Base-by-base conservation (phyloP, 306 rosid species). In the Corylus americana region DNA sequence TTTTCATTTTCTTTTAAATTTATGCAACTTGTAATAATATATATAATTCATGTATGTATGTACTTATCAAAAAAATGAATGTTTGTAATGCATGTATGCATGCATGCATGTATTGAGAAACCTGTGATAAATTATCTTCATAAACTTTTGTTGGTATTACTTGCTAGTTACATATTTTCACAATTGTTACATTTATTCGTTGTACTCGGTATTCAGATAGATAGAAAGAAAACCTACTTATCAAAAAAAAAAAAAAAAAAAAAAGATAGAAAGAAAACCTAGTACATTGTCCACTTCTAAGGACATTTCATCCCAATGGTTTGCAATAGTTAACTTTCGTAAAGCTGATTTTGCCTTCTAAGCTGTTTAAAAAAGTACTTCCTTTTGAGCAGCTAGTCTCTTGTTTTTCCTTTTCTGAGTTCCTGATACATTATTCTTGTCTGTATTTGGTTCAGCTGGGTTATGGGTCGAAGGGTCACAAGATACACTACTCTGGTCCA, bases 401-500 rank as follows among this genome's bases (percentile, higher is more conserved):
- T 67, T 67, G 22, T 1, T 72, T 74, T 37, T 39, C 13, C 11
- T 53, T 31, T 39, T 4, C 66, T 20, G 29, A 25, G 50, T 76
- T 27, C 54, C 78, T 73, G 50, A 64, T n/a, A 12, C 68, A 57
- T 45, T n/a, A 35, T 48, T 68, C 37, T 44, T 73, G 73, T n/a
- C 14, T 67, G 12, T 42, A 67, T 67, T 67, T 83, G 61, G 35
- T 71, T 72, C 90, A 93, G 98, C 89, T 83, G 79, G 98, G 99
- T 72, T 90, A 88, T 82, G 97, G 99, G 27, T 93, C 98, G 11
- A 96, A 89, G 89, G 96, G 96, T 75, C 93, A 93, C 84, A 96
- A 96, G 82, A 90, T 96, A 71, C 99, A 93, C 81, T 93, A 96
- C 87, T 96, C 99, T 35, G 99, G 99, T 69, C 99, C 99, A 16